These are phyloP conservation scores for Pestalotiopsis sp. DNA, from an alignment of 2,329 filamentous ascomycete species.

Conservation along the genomic window DNA sequence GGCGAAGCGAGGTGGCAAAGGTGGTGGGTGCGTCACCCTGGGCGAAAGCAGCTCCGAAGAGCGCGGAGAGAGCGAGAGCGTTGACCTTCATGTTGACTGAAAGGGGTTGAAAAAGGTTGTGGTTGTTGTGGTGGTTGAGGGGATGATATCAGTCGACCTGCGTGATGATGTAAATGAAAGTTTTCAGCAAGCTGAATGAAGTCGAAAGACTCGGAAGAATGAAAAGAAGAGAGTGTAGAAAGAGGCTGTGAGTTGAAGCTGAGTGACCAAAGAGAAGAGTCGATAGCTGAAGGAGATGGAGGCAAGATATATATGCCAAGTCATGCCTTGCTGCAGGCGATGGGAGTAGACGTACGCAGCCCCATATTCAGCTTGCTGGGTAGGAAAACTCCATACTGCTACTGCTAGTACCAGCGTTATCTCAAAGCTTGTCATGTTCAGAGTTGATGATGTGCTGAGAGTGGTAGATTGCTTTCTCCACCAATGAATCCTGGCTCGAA, in stretches of 20 bases:
- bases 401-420: neutral
- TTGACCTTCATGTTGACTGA: constrained; percentile 16
- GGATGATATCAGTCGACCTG: constrained; percentile 12
- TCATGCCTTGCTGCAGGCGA: neutral
- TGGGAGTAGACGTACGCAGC: neutral
- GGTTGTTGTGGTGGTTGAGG: constrained; percentile 1
- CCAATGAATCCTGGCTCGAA: constrained; percentile 10
- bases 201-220: constrained; percentile 1
- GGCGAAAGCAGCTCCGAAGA: constrained; percentile 12
- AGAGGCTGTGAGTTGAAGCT: neutral
- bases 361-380: neutral
- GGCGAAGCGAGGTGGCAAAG: constrained; percentile 2
- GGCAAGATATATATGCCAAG: constrained; percentile 1
- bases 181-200: constrained; percentile 15
- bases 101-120: neutral
- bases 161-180: constrained; percentile 15
- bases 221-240: neutral
- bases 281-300: neutral
- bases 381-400: neutral
- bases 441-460: constrained; percentile 12
- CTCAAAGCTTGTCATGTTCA: constrained; percentile 5
- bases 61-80: constrained; percentile 12
- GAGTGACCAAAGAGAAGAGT: neutral
- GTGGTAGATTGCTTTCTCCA: constrained; percentile 13
- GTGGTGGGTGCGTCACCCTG: constrained; percentile 2